A percentile compares a stretch with the other conserved stretches of the same genome.
Conservation (phyloP, 176 grass and related monocot species). For the Urochloa ruziziensis region DNA sequence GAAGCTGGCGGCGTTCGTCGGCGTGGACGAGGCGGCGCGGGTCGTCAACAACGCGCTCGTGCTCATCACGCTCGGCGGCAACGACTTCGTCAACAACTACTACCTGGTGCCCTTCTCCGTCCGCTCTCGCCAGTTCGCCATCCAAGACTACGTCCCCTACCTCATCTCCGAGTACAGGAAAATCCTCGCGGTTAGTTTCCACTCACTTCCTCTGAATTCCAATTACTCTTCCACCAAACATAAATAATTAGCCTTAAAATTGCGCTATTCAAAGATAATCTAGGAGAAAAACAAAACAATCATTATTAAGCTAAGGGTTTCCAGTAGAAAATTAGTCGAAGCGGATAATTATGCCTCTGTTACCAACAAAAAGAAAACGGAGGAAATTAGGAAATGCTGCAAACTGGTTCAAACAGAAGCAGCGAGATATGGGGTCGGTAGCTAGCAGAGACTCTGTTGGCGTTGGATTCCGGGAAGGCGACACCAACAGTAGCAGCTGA, state of each 20-base stretch:
- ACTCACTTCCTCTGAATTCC: neutral
- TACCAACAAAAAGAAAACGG: neutral
- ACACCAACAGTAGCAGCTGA: neutral
- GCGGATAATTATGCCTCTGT: neutral
- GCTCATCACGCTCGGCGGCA: conserved; percentile 79
- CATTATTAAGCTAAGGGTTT: neutral
- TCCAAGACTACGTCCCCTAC: conserved; percentile 68
- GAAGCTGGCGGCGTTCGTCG: conserved; percentile 49
- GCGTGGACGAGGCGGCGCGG: conserved; percentile 38
- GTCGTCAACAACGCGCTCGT: conserved; percentile 54
- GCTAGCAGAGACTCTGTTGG: conserved; percentile 1
- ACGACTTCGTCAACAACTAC: conserved; percentile 95
- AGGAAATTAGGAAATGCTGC: neutral
- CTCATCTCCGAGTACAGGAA: conserved; percentile 74
- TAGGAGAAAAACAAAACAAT: neutral
- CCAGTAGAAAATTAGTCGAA: neutral
- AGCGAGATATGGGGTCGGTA: neutral
- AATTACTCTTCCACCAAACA: neutral
- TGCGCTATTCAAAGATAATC: neutral
- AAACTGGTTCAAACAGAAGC: conserved; percentile 4
- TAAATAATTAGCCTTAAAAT: neutral
- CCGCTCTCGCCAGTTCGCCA: conserved; percentile 58
- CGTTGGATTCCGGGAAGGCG: neutral
- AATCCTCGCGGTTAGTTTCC: conserved; percentile 46
- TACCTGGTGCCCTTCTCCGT: conserved; percentile 69